Base-by-base conservation (phyloP, 2,329 filamentous ascomycete species). In the Diplodia intermedia region DNA sequence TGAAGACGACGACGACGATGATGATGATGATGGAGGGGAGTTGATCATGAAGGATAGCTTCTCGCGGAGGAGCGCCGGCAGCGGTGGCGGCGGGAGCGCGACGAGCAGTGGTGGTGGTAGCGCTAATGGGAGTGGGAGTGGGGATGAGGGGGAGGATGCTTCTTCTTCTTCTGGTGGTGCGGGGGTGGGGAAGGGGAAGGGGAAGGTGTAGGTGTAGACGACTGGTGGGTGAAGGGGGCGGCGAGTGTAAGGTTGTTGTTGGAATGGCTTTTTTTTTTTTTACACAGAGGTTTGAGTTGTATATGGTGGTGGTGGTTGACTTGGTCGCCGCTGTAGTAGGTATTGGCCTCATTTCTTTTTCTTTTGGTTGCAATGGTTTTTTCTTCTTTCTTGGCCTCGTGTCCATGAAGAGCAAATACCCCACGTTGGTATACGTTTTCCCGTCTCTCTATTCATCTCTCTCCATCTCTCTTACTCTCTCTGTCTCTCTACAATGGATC, bases 41-140 rank as follows among this genome's bases (percentile, higher is more conserved):
- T 31, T 66, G 15, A 40, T 66, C 38, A 66, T 66, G 63, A 66
- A 66, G 53, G 63, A 66, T 3, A 56, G 63, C 26, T 55, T 66
- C 36, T 55, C 63, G n/a, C 26, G 63, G 26, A 56, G 53, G 52
- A 66, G 63, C 12, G 52, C 20, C 3, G 63, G 63, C 26, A 66
- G 63, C 23, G 40, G 8, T 15, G 63, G 63, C 1, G 50, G 63
- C 0, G 62, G 62, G 4, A 66, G 63, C 14, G 50, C 29, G 5
- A 50, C 36, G 11, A 38, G 36, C 9, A 38, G 36, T 11, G 36
- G 57, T 11, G 36, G 57, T 1, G 57, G 40, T 9, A 50, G 57
- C 18, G 57, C 26, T 23, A 50, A 18, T 33, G 57, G 40, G 40
- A 62, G 40, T 14, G 57, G 20, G 5, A 62, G 57, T 20, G 57